Conservation (phyloP, 1,284 basidiomycete species). For the Entoloma clypeatum region DNA sequence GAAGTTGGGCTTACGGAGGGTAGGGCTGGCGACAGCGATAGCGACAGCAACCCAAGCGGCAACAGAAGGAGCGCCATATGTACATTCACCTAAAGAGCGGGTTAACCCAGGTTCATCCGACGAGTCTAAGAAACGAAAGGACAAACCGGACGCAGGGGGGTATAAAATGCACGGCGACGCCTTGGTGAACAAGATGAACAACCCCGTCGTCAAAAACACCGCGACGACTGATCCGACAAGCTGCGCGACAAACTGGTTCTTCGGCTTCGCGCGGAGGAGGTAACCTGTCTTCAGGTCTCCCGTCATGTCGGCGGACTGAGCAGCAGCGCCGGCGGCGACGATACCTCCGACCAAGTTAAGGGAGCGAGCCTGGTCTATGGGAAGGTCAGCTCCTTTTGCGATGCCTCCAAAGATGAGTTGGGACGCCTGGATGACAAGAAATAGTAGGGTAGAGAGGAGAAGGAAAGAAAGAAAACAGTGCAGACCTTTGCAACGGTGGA, state of each 20-base stretch:
- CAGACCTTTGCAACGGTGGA: slow-evolving; percentile 51
- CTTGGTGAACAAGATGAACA: slow-evolving; percentile 62
- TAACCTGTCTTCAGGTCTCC: slow-evolving; percentile 73
- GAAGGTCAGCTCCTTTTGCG: slow-evolving; percentile 42
- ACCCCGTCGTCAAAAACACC: slow-evolving; percentile 53
- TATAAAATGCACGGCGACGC: slow-evolving; percentile 64
- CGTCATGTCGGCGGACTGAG: slow-evolving; percentile 66
- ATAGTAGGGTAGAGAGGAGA: neutral
- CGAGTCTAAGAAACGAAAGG: neutral
- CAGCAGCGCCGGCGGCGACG: slow-evolving; percentile 56
- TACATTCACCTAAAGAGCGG: slow-evolving; percentile 34
- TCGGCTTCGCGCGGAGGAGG: slow-evolving; percentile 63
- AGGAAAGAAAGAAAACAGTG: slow-evolving; percentile 3
- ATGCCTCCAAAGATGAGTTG: slow-evolving; percentile 63
- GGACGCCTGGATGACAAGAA: slow-evolving; percentile 36
- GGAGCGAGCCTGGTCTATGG: slow-evolving; percentile 37
- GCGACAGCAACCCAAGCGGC: slow-evolving; percentile 64
- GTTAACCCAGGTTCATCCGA: slow-evolving; percentile 10
- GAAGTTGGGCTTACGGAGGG: slow-evolving; percentile 39
- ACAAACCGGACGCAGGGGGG: neutral
- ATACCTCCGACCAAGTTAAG: slow-evolving; percentile 61
- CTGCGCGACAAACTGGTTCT: slow-evolving; percentile 65
- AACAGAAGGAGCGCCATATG: slow-evolving; percentile 58
- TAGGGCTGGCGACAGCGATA: slow-evolving; percentile 46
- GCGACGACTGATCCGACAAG: slow-evolving; percentile 53